Evolutionary conservation across 306 rosid species (phyloP).

Genomic region (Quercus agrifolia): DNA sequence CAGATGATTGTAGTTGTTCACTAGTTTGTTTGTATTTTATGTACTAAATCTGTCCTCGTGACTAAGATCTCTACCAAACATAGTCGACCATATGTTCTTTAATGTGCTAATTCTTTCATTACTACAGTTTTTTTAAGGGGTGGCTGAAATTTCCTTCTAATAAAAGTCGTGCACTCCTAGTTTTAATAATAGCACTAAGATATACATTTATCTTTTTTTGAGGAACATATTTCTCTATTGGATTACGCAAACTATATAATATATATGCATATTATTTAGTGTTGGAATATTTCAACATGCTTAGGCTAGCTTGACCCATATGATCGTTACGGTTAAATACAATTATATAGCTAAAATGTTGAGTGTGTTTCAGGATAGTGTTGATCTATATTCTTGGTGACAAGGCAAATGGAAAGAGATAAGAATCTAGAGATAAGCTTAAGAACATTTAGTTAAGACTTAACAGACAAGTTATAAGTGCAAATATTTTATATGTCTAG

Average conservation of each 20-base stretch:
- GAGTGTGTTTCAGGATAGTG: not conserved
- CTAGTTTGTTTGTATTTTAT: not conserved
- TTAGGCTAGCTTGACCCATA: not conserved
- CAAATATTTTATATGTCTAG: too few species aligned
- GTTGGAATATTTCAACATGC: too few species aligned
- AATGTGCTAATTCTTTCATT: not conserved
- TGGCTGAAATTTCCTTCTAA: not conserved
- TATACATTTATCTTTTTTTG: too few species aligned
- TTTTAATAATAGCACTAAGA: not conserved
- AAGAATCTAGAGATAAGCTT: not conserved
- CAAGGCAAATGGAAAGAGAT: not conserved
- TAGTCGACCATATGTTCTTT: not conserved
- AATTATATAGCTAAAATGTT: not conserved
- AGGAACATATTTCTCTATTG: too few species aligned
- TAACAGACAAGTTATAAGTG: not conserved
- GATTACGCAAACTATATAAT: too few species aligned
- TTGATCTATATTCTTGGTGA: not conserved
- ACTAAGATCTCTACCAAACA: not conserved
- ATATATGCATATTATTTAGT: too few species aligned
- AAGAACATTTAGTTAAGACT: not conserved
- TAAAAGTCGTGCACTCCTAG: not conserved
- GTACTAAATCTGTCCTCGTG: not conserved
- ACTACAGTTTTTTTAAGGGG: not conserved
- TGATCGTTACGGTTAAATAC: not conserved
- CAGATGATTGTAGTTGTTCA: not conserved